phyloP scores from a whole-genome alignment of 805 yeast species.

The Metschnikowia bowlesiae region DNA sequence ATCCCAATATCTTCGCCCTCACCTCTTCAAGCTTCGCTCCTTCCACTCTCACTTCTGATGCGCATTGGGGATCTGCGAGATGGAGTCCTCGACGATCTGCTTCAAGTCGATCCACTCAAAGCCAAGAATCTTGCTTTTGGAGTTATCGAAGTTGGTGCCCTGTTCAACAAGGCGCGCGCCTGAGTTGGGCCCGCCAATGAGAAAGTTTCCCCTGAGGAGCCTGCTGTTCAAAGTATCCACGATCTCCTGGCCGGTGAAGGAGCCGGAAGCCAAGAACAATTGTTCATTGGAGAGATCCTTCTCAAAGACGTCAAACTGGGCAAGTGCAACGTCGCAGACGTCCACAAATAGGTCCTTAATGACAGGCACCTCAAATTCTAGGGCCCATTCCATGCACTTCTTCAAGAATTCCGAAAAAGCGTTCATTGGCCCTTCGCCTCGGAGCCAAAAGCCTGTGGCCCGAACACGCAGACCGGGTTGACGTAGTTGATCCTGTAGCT shows the following conservation, averaged over 20 bases:
- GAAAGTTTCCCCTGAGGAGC: conserved; percentile 39
- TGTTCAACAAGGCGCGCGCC: conserved; percentile 14
- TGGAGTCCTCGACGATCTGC: conserved; percentile 39
- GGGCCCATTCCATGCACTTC: conserved; percentile 29
- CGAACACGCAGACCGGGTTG: conserved; percentile 22
- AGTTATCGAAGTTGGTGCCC: conserved; percentile 26
- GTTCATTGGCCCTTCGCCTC: conserved; percentile 30
- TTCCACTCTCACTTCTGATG: not conserved
- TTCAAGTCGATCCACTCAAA: conserved; percentile 36
- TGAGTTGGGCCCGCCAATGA: conserved; percentile 39
- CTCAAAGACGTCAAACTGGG: conserved; percentile 16
- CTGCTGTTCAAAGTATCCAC: conserved; percentile 34
- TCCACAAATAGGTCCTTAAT: conserved; percentile 21
- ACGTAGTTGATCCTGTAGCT: conserved; percentile 34
- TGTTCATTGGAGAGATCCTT: conserved; percentile 21
- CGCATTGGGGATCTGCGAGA: conserved; percentile 30
- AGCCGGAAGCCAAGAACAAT: conserved; percentile 22
- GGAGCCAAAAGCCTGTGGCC: conserved; percentile 22
- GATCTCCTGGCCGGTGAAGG: conserved; percentile 25
- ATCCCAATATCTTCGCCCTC: too few relatives aligned
- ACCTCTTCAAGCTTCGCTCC: too few relatives aligned
- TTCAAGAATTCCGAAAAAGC: conserved; percentile 39
- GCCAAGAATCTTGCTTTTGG: conserved; percentile 34
- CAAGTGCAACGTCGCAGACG: conserved; percentile 22
- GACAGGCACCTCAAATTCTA: too few relatives aligned